These are phyloP conservation scores for Globisporangium middletonii DNA, from an alignment of 352 stramenopile species.

Conservation along the genomic window DNA sequence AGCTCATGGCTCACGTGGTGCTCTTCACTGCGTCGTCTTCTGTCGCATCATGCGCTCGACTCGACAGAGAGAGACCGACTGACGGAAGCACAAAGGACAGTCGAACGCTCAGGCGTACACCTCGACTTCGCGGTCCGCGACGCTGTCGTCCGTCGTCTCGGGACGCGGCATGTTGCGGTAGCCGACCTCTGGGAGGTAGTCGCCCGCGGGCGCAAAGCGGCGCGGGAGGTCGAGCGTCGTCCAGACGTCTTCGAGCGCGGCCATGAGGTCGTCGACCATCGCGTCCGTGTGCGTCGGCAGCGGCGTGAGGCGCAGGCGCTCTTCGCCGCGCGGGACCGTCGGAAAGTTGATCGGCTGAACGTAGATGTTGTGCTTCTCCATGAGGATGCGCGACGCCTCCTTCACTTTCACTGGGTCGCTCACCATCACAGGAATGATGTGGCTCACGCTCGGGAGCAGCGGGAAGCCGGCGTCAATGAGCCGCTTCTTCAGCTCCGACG, in stretches of 20 bases:
- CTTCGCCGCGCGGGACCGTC: conserved; percentile 82
- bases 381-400: conserved; percentile 83
- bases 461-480: conserved; percentile 83
- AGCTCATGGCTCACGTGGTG: too few species aligned
- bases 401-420: conserved; percentile 86
- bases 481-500: conserved; percentile 76
- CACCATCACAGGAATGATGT: conserved; percentile 90
- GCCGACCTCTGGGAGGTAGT: conserved; percentile 77
- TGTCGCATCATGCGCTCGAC: too few species aligned
- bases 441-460: conserved; percentile 79
- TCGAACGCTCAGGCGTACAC: conserved; percentile 26
- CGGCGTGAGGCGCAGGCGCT: conserved; percentile 86
- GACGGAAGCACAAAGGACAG: background rate
- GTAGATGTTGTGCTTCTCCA: conserved; percentile 90
- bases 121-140: conserved; percentile 25
- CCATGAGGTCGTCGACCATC: conserved; percentile 85
- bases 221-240: conserved; percentile 75
- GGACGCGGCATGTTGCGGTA: conserved; percentile 62
- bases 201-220: conserved; percentile 47
- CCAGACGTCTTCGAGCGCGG: conserved; percentile 82
- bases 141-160: conserved; percentile 6
- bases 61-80: too few species aligned
- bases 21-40: too few species aligned
- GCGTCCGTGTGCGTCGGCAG: conserved; percentile 82
- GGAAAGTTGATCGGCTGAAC: conserved; percentile 92